Percentiles rank a stretch among this genome's conserved stretches.
Conservation (phyloP, 2,329 filamentous ascomycete genomes). For the Calonectria honghensis region DNA sequence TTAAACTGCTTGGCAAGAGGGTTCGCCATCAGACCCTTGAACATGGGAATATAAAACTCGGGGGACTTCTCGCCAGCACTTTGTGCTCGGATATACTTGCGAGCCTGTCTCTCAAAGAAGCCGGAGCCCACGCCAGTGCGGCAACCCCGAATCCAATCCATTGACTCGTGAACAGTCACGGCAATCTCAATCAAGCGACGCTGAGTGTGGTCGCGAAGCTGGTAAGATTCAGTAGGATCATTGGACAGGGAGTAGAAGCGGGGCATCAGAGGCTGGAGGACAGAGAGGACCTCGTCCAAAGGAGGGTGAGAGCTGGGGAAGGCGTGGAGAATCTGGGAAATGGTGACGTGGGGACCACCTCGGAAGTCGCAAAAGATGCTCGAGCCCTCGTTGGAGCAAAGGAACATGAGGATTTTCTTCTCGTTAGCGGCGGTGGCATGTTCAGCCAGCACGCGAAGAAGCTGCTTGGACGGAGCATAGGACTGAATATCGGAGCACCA, state of each 20-base stretch:
- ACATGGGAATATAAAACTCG: slow-evolving; percentile 92
- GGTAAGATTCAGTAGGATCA: slow-evolving; percentile 87
- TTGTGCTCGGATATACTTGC: slow-evolving; percentile 81
- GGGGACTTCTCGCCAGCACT: slow-evolving; percentile 72
- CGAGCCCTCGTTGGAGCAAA: slow-evolving; percentile 93
- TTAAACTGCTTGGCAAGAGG: slow-evolving; percentile 94
- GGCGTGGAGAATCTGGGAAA: slow-evolving; percentile 90
- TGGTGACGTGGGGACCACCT: slow-evolving; percentile 88
- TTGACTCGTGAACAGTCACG: slow-evolving; percentile 93
- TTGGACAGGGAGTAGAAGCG: slow-evolving; percentile 99
- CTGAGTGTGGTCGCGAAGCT: slow-evolving; percentile 79
- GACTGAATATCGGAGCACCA: slow-evolving; percentile 98
- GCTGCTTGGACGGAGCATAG: slow-evolving; percentile 90
- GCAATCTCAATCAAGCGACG: slow-evolving; percentile 94
- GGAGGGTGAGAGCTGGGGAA: slow-evolving; percentile 95
- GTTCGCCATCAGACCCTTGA: slow-evolving; percentile 98
- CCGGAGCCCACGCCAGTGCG: slow-evolving; percentile 94
- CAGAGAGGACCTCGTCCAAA: slow-evolving; percentile 85
- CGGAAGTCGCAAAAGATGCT: slow-evolving; percentile 95
- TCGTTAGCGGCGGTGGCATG: slow-evolving; percentile 87
- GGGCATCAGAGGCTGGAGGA: slow-evolving; percentile 93
- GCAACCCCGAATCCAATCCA: slow-evolving; percentile 82
- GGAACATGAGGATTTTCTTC: slow-evolving; percentile 89
- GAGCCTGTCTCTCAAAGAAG: slow-evolving; percentile 91
- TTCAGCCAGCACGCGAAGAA: slow-evolving; percentile 91